phyloP scores from a whole-genome alignment of 768 basidiomycete genomes.

The Lactarius hatsudake region DNA sequence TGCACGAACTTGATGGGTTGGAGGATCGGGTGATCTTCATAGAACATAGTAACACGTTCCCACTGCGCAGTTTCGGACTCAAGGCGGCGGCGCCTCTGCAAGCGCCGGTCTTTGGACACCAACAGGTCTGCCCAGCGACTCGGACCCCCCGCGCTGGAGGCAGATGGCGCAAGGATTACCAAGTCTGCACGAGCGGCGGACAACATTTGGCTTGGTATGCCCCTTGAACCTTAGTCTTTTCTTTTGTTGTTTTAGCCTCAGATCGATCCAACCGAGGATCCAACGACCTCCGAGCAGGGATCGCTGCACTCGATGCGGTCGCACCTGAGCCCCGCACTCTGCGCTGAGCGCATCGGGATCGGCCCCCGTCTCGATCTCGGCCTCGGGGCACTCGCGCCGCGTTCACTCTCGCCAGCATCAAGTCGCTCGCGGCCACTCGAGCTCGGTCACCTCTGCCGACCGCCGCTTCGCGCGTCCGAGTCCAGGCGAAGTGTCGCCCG shows the following conservation, averaged over 20 bases:
- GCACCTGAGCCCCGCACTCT: constrained; percentile 48
- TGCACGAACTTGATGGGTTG: too few species aligned
- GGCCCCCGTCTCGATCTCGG: constrained; percentile 45
- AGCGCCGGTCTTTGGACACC: constrained; percentile 30
- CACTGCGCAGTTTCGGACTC: too few species aligned
- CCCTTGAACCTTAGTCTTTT: too few species aligned
- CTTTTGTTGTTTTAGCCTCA: constrained; percentile 38
- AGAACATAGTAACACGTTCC: too few species aligned
- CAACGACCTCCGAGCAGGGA: constrained; percentile 54
- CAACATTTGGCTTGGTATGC: constrained; percentile 65
- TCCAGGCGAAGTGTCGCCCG: constrained; percentile 30
- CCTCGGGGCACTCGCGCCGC: constrained; percentile 42
- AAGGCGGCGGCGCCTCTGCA: too few species aligned
- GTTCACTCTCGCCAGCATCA: constrained; percentile 36
- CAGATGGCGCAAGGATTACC: constrained; percentile 43
- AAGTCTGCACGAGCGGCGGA: constrained; percentile 38
- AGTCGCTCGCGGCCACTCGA: constrained; percentile 46
- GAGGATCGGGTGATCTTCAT: constrained; percentile 25
- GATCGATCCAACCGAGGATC: constrained; percentile 41
- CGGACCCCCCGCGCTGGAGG: constrained; percentile 45
- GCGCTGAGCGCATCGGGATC: constrained; percentile 49
- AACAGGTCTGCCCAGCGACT: background rate
- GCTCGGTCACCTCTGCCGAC: constrained; percentile 56
- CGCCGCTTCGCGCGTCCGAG: too few species aligned
- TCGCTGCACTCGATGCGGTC: constrained; percentile 66